These are phyloP conservation scores for Globisporangium lucens DNA, from an alignment of 352 stramenopile genomes.

Conservation along the genomic window DNA sequence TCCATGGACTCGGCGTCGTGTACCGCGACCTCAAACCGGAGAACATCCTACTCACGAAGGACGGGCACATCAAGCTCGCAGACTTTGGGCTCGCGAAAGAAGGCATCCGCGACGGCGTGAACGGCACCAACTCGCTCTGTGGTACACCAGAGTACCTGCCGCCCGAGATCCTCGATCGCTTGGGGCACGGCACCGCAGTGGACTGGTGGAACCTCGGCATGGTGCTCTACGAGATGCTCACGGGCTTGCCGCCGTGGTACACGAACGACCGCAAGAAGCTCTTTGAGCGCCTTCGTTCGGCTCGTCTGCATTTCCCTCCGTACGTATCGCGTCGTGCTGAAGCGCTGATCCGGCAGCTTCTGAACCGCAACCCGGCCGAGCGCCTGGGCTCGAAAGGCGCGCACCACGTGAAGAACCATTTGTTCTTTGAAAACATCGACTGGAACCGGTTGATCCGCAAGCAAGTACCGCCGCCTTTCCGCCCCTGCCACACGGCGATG, in stretches of 20 bases:
- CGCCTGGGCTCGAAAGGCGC: conserved; percentile 68
- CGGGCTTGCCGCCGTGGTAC: conserved; percentile 83
- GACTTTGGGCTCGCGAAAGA: conserved; percentile 85
- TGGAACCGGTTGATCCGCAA: conserved; percentile 61
- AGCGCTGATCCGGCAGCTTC: conserved; percentile 71
- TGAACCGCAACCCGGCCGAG: conserved; percentile 75
- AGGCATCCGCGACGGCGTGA: conserved; percentile 60
- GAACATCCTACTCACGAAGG: conserved; percentile 73
- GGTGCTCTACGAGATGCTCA: conserved; percentile 84
- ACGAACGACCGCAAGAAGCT: conserved; percentile 88
- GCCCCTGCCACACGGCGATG: conserved; percentile 69
- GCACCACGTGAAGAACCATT: conserved; percentile 61
- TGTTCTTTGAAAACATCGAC: conserved; percentile 80
- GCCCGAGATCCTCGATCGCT: conserved; percentile 77
- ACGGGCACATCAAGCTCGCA: conserved; percentile 88
- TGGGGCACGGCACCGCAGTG: conserved; percentile 87
- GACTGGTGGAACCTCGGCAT: conserved; percentile 92
- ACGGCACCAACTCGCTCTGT: conserved; percentile 78
- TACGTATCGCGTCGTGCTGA: conserved; percentile 77
- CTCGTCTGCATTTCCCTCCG: conserved; percentile 79
- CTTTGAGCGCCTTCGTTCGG: conserved; percentile 78
- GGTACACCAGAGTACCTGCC: conserved; percentile 88
- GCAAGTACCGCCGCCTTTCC: conserved; percentile 66
- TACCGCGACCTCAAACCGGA: conserved; percentile 81
- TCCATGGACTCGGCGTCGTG: conserved; percentile 81